Percentiles rank a stretch among this genome's conserved stretches.
Conservation (phyloP, 768 basidiomycete species). For the Lactifluus rugatus region DNA sequence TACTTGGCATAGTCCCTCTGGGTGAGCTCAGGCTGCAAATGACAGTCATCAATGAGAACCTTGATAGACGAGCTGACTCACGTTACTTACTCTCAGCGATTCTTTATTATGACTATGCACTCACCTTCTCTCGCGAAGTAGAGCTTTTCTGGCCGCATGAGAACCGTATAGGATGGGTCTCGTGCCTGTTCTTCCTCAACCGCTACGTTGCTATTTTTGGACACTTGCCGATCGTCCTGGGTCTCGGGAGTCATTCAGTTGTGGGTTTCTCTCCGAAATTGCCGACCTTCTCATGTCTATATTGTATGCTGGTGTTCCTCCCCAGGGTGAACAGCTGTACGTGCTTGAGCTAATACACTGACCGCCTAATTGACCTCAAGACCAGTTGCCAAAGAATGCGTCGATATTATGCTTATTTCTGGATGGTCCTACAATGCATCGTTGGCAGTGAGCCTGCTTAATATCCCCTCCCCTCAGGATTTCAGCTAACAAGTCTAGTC, state of each 20-base stretch:
- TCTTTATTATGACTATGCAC: slow-evolving; percentile 21
- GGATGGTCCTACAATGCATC: not conserved
- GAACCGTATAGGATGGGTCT: not conserved
- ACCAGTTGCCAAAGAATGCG: not conserved
- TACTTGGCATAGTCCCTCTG: not conserved
- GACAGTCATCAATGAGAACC: too few species aligned
- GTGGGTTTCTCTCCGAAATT: not conserved
- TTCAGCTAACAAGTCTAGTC: not conserved
- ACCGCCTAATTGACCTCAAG: not conserved
- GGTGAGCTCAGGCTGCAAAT: not conserved
- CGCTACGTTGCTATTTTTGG: slow-evolving; percentile 18
- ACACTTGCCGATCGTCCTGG: slow-evolving; percentile 10
- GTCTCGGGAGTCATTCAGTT: not conserved
- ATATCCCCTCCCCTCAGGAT: not conserved
- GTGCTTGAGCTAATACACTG: not conserved
- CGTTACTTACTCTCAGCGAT: slow-evolving; percentile 1
- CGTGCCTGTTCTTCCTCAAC: slow-evolving; percentile 19
- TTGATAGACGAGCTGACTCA: too few species aligned
- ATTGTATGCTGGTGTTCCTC: not conserved
- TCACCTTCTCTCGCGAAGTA: slow-evolving; percentile 20
- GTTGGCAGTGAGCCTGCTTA: not conserved
- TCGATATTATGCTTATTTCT: not conserved
- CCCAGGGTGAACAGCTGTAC: not conserved
- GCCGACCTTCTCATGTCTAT: not conserved
- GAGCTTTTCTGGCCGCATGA: slow-evolving; percentile 15